Percentiles rank a stretch among this genome's conserved stretches.
phyloP scores from a whole-genome alignment of 164 flowering plant genomes.

The grape (Vitis vinifera) region DNA sequence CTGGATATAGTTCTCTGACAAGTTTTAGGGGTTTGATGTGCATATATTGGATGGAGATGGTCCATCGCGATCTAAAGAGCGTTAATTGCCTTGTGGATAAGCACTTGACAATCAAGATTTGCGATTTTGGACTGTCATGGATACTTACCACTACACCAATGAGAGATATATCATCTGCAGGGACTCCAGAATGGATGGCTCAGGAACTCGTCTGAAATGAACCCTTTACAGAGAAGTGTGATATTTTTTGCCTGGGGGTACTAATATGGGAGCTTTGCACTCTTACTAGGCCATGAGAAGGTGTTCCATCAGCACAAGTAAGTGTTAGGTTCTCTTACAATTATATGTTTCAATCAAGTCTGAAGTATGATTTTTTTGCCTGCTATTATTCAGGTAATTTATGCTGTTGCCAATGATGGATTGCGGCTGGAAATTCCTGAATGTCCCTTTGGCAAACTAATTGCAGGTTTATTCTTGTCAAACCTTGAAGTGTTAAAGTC shows the following conservation, averaged over 20 bases:
- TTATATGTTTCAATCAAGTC: background rate
- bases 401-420: constrained; percentile 71
- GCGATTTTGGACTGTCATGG: constrained; percentile 78
- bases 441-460: constrained; percentile 69
- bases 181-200: constrained; percentile 90
- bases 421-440: constrained; percentile 65
- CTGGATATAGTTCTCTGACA: constrained; percentile 9
- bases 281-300: constrained; percentile 74
- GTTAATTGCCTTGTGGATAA: constrained; percentile 76
- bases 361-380: background rate
- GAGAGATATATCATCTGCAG: constrained; percentile 61
- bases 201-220: constrained; percentile 78
- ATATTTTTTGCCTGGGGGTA: constrained; percentile 78
- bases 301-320: constrained; percentile 56
- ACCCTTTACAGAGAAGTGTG: constrained; percentile 69
- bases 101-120: constrained; percentile 66
- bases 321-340: constrained; percentile 22
- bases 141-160: constrained; percentile 44
- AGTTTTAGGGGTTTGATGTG: constrained; percentile 65
- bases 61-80: constrained; percentile 75
- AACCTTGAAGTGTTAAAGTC: background rate
- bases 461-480: constrained; percentile 42
- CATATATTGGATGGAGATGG: constrained; percentile 71
- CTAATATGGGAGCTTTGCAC: constrained; percentile 88
- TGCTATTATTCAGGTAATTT: constrained; percentile 50